Evolutionary conservation across 2,329 filamentous ascomycete genomes (phyloP), one percentile per base, ranked within the genome.

Genomic region (Chalaropsis ovoidea): DNA sequence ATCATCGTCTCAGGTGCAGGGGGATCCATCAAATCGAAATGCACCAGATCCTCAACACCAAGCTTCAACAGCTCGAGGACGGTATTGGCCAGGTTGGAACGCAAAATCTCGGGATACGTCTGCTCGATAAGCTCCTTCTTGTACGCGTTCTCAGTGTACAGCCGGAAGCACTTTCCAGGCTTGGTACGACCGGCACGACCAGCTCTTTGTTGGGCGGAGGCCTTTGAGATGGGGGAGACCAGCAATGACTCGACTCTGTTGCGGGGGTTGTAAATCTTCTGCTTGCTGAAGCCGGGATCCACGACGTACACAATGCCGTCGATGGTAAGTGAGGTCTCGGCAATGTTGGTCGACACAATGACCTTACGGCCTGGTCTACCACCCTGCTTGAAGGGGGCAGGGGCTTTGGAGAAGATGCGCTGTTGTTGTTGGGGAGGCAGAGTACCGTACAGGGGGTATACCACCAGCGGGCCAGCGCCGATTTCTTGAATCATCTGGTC

Each of bases 261-360:
- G 68, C 94, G 86, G 24, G 94, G 93, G 76, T 99, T 97, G 80
- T 97, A 99, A 69, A 97, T 94, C 77, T 97, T 99, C 73, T 99
- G 94, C 79, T 99, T 99, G 78, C 91, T 96, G 79, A 99, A 99
- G 43, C 94, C 94, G 1, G 94, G 93, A 72, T 99, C 94, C n/a
- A 99, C 93, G 42, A 99, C 94, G 73, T 96, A 99, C 43, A 99
- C 94, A 69, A 99, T 99, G 74, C 94, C 94, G 73, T 99, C 94
- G 68, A 99, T 99, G 60, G 94, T 99, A 76, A 99, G 84, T 72
- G 88, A 93, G 0, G 94, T 99, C 79, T 99, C 94, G 56, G 94
- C 94, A 75, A 99, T 99, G 76, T 99, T 99, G 70, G 94, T 99
- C 10, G 92, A 90, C 39, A 99, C 83, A 71, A 99, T 95, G 73